Evolutionary conservation across 371 early-diverging fungal species (phyloP), one percentile per base, ranked within the genome.

Genomic region (Apophysomyces sp.): DNA sequence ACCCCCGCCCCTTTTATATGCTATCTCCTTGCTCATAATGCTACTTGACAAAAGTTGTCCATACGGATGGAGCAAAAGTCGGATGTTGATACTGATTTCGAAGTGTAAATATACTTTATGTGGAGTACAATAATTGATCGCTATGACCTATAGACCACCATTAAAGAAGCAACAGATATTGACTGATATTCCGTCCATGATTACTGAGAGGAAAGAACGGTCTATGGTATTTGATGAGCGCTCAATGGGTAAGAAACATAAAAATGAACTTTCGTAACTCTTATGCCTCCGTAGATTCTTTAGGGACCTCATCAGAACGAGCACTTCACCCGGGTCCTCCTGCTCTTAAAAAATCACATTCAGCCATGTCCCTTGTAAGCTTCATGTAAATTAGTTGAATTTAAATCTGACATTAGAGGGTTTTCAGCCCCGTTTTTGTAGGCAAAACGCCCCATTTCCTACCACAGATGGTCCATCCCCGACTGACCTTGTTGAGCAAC

Each of bases 221-320:
- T 89, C 89, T 56, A 81, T 84, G 11, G 78, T 77, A 12, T 60
- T 41, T 26, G 66, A 69, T 39, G 62, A 67, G 24, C 40, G 53
- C 40, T 69, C 69, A n/a, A 31, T 49, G 27, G 59, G 69, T 69
- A 65, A 53, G 32, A 2, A 63, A 18, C 28, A 39, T 18, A 18
- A 56, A 16, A 16, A 28, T 44, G 12, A 55, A 9, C 28, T 36
- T 30, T 54, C 36, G 8, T 6, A 26, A 55, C 6, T 16, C 24
- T 55, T 24, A 55, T 55, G 16, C n/a, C 11, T 30, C 31, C 36
- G 3, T 2, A 55, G 31, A 55, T 30, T 34, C 36, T 32, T 18
- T 55, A 34, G 36, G 18, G n/a, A 30, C 21, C 5, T 12, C 36
- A 7, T 55, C 31, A 9, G 36, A 34, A 34, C 31, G 7, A 24